Conservation (phyloP, 1,139 yeast species). For the Yamadazyma mexicana region DNA sequence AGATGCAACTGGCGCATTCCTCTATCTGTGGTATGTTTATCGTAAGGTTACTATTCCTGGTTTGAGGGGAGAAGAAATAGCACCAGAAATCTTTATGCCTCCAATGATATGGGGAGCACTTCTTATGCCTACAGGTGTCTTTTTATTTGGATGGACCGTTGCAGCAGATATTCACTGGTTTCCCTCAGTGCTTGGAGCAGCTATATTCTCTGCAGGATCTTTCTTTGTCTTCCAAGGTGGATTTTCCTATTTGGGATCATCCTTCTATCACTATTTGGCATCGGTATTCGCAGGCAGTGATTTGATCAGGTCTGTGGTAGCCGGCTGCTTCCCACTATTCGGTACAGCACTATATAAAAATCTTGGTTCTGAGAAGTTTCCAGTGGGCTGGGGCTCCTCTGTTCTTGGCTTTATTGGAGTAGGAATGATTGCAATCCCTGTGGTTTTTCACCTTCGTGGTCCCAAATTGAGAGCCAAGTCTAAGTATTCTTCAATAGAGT, state of each 20-base stretch:
- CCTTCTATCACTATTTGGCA: conserved; percentile 45
- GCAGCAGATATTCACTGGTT: conserved; percentile 31
- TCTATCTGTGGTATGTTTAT: conserved; percentile 22
- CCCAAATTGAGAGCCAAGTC: conserved; percentile 43
- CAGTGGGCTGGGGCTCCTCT: conserved; percentile 67
- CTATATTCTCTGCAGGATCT: conserved; percentile 27
- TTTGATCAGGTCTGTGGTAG: conserved; percentile 27
- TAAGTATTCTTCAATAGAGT: conserved; percentile 41
- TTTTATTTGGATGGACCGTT: conserved; percentile 35
- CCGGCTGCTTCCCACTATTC: conserved; percentile 34
- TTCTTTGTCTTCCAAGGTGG: conserved; percentile 32
- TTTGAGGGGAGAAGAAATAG: conserved; percentile 35
- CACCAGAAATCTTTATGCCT: conserved; percentile 64
- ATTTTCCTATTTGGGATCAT: conserved; percentile 60
- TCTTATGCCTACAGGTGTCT: conserved; percentile 30
- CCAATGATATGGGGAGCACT: conserved; percentile 39
- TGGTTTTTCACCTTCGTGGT: conserved; percentile 35
- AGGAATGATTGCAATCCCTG: conserved; percentile 66
- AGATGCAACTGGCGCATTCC: conserved; percentile 19
- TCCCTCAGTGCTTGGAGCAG: conserved; percentile 31
- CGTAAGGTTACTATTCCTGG: conserved; percentile 25
- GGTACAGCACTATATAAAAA: conserved; percentile 47
- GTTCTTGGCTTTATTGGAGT: conserved; percentile 56
- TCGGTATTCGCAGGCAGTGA: conserved; percentile 34
- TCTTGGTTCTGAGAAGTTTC: conserved; percentile 29